Evolutionary conservation across 768 basidiomycete species (phyloP).

Genomic region (Leccinum longicurvipes): DNA sequence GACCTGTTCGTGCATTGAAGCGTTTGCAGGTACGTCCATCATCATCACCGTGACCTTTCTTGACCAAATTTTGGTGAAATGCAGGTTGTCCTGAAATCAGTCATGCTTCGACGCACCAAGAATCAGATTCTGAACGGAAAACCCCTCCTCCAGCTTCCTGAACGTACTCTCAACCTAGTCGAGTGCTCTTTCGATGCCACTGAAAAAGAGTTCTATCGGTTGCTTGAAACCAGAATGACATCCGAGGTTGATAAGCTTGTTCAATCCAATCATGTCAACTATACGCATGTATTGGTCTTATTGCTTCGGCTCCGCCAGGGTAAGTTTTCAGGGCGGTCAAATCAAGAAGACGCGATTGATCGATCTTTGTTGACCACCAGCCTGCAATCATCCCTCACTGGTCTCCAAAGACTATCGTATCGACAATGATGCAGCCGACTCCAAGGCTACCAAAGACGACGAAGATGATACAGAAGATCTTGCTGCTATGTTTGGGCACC

Average conservation of each 20-base stretch:
- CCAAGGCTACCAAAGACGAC: slow-evolving; percentile 50
- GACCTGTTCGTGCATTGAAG: slow-evolving; percentile 70
- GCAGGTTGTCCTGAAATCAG: slow-evolving; percentile 73
- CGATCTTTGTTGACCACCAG: slow-evolving; percentile 36
- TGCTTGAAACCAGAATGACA: slow-evolving; percentile 66
- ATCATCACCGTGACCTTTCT: background rate
- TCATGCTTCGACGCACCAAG: slow-evolving; percentile 91
- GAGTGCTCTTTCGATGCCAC: slow-evolving; percentile 73
- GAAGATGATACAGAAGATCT: slow-evolving; percentile 70
- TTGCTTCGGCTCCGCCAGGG: slow-evolving; percentile 89
- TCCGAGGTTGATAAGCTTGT: slow-evolving; percentile 66
- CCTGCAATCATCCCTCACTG: slow-evolving; percentile 86
- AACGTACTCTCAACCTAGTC: slow-evolving; percentile 64
- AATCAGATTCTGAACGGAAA: slow-evolving; percentile 71
- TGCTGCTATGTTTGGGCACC: slow-evolving; percentile 63
- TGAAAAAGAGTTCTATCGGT: slow-evolving; percentile 78
- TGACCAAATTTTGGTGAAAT: background rate
- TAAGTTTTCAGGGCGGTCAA: slow-evolving; percentile 26
- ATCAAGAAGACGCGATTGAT: background rate
- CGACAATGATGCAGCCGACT: slow-evolving; percentile 76
- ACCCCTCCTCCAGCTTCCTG: slow-evolving; percentile 76
- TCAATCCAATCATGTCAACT: slow-evolving; percentile 49
- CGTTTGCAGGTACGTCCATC: slow-evolving; percentile 60
- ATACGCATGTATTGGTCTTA: slow-evolving; percentile 67
- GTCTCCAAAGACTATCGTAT: slow-evolving; percentile 71